These are phyloP conservation scores for Ophiostoma perfectum DNA, from an alignment of 2,329 filamentous ascomycete genomes.

Conservation along the genomic window DNA sequence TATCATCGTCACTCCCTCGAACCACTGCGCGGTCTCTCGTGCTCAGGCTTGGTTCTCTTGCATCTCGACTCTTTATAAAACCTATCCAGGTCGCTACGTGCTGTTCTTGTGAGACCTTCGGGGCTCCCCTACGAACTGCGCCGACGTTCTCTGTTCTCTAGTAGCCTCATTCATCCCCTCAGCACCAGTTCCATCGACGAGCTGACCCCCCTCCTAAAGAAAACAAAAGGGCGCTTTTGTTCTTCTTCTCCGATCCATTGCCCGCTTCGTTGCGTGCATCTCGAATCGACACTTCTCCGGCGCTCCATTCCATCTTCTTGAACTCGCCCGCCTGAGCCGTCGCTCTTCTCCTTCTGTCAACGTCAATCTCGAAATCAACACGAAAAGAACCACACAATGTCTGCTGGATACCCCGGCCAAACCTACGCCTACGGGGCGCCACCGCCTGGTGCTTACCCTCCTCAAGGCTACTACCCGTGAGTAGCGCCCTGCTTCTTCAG, in stretches of 20 bases:
- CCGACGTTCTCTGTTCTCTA: not conserved
- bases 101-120: conserved; percentile 1
- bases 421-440: conserved; percentile 21
- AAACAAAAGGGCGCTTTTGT: conserved; percentile 16
- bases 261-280: conserved; percentile 11
- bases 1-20: not conserved
- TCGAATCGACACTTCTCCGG: not conserved
- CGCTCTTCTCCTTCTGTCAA: not conserved
- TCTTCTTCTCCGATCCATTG: conserved; percentile 3
- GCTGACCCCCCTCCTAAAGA: not conserved
- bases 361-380: not conserved
- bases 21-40: not conserved
- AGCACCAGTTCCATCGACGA: not conserved
- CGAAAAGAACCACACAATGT: conserved; percentile 2
- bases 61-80: not conserved
- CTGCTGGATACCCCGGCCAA: conserved; percentile 1
- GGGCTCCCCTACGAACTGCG: conserved; percentile 1
- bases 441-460: conserved; percentile 21
- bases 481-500: not conserved
- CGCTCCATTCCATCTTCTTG: conserved; percentile 1
- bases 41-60: not conserved
- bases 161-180: not conserved
- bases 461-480: conserved; percentile 22
- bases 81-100: not conserved
- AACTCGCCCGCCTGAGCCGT: not conserved